Conservation (phyloP, 1,139 yeast genomes). For the Candida frijolesensis region DNA sequence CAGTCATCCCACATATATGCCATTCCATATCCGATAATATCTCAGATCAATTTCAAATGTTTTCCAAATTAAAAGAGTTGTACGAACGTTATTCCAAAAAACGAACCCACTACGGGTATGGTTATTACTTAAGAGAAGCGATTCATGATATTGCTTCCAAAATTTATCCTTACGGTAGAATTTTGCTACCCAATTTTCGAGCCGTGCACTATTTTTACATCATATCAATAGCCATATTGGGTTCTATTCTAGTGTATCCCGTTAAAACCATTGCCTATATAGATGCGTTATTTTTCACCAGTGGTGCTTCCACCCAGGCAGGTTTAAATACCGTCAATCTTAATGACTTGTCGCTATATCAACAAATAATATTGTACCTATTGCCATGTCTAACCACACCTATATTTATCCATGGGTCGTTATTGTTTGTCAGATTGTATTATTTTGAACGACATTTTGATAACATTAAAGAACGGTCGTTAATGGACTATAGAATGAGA, state of each 20-base stretch:
- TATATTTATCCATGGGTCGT: constrained; percentile 79
- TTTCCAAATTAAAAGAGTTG: neutral
- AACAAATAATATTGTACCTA: constrained; percentile 70
- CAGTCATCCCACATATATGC: too few relatives aligned
- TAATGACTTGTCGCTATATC: constrained; percentile 65
- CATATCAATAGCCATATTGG: constrained; percentile 53
- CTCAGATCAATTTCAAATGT: neutral
- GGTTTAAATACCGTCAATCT: constrained; percentile 82
- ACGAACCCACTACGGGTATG: constrained; percentile 13
- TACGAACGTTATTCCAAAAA: constrained; percentile 2
- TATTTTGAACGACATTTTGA: constrained; percentile 91
- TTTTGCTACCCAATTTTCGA: constrained; percentile 70
- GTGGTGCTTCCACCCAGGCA: constrained; percentile 86
- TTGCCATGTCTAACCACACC: constrained; percentile 77
- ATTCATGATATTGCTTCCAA: constrained; percentile 26
- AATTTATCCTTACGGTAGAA: constrained; percentile 48
- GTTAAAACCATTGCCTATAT: constrained; percentile 66
- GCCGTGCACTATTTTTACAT: constrained; percentile 78
- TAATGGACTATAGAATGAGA: constrained; percentile 75
- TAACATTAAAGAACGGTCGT: constrained; percentile 73
- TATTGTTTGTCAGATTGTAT: constrained; percentile 78
- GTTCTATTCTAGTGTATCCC: constrained; percentile 78
- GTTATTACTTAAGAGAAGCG: constrained; percentile 24
- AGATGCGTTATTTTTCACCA: constrained; percentile 75
- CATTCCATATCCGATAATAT: neutral